Evolutionary conservation across 75 land plant genomes (phyloP).

Genomic region (Picea sitchensis): DNA sequence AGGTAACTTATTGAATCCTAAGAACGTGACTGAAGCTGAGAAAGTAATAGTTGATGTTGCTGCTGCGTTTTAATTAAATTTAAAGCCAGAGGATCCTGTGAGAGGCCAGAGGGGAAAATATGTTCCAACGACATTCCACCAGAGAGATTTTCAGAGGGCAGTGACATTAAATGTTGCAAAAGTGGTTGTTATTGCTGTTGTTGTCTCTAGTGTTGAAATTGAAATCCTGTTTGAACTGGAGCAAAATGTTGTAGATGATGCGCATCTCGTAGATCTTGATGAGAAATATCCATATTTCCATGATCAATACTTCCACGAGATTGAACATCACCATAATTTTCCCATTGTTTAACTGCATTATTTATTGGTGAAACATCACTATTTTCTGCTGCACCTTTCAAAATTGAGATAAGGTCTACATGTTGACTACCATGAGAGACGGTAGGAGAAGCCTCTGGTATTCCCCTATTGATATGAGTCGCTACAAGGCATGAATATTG

Average conservation of each 20-base stretch:
- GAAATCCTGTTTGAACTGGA: constrained; percentile 12
- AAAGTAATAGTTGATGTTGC: too few species aligned
- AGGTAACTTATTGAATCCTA: too few species aligned
- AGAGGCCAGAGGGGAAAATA: too few species aligned
- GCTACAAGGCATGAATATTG: too few species aligned
- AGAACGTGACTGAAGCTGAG: too few species aligned
- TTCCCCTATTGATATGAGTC: too few species aligned
- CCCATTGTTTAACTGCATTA: constrained; percentile 26
- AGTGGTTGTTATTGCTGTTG: constrained; percentile 29
- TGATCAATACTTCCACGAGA: background rate
- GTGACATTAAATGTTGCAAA: too few species aligned
- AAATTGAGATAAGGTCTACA: constrained; percentile 32
- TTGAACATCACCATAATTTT: constrained; percentile 28
- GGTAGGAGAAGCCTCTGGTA: constrained; percentile 17
- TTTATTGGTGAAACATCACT: constrained; percentile 17
- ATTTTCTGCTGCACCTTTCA: constrained; percentile 35
- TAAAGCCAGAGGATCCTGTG: too few species aligned
- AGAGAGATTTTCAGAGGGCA: too few species aligned
- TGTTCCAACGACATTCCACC: too few species aligned
- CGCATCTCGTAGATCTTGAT: constrained; percentile 25
- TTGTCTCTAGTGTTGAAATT: constrained; percentile 32
- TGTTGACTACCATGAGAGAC: constrained; percentile 22
- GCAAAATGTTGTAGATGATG: constrained; percentile 21
- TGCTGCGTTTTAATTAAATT: too few species aligned
- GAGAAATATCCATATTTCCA: constrained; percentile 18